phyloP scores from a whole-genome alignment of 169 alveolate genomes.

The Prorocentrum cordatum region DNA sequence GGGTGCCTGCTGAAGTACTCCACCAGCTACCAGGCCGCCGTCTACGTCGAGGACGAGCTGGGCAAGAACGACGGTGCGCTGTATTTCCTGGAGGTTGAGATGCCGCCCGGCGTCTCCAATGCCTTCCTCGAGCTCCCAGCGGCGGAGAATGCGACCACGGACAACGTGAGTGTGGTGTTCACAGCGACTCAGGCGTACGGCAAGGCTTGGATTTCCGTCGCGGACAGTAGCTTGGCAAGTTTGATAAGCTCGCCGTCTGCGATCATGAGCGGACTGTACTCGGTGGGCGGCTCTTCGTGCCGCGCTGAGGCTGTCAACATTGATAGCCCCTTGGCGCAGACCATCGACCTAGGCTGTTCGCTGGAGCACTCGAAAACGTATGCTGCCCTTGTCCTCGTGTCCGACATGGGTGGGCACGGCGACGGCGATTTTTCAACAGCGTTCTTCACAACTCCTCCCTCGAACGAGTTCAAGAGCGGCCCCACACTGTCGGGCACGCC shows the following conservation, averaged over 20 bases:
- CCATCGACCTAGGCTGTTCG: too few species aligned
- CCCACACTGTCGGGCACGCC: background rate
- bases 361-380: too few species aligned
- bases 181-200: too few species aligned
- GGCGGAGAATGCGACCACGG: background rate
- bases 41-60: constrained; percentile 8
- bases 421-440: background rate
- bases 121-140: background rate
- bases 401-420: too few species aligned
- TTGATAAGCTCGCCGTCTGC: too few species aligned
- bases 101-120: background rate
- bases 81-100: background rate
- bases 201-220: too few species aligned
- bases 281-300: too few species aligned
- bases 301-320: too few species aligned
- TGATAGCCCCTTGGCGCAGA: too few species aligned
- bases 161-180: background rate
- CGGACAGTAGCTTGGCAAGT: too few species aligned
- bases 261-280: too few species aligned
- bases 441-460: background rate
- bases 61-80: constrained; percentile 24
- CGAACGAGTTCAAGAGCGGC: background rate
- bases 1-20: background rate
- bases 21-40: background rate
- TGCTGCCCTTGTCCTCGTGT: too few species aligned